Percentiles rank a stretch among this genome's conserved stretches.
Evolutionary conservation across 345 rosid genomes (phyloP).

Genomic region (Pistacia vera): DNA sequence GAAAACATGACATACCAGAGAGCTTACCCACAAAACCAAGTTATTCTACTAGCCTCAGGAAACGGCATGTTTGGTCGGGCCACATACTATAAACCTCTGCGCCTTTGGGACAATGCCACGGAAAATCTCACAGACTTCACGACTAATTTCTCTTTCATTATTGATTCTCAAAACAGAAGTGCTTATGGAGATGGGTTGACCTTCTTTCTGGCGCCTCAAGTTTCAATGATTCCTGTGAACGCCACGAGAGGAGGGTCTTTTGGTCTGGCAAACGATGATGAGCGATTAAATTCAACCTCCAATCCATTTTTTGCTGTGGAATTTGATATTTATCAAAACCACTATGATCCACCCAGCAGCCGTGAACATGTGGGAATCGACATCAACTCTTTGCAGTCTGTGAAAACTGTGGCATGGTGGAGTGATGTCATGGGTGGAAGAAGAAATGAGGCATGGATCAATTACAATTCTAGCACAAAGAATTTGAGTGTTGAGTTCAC

Average conservation of each 20-base stretch:
- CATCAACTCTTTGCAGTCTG: slow-evolving; percentile 25
- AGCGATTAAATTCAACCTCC: neutral
- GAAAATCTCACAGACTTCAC: slow-evolving; percentile 26
- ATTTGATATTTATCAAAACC: slow-evolving; percentile 17
- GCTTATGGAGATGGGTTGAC: slow-evolving; percentile 3
- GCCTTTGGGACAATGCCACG: slow-evolving; percentile 24
- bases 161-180: slow-evolving; percentile 8
- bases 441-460: slow-evolving; percentile 24
- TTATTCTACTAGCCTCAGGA: slow-evolving; percentile 21
- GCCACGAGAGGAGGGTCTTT: slow-evolving; percentile 8
- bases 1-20: slow-evolving; percentile 12
- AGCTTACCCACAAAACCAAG: neutral
- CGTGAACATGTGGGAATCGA: neutral
- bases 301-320: slow-evolving; percentile 21
- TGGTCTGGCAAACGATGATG: slow-evolving; percentile 9
- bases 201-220: slow-evolving; percentile 4
- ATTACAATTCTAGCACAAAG: slow-evolving; percentile 21
- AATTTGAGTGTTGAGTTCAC: slow-evolving; percentile 14
- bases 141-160: slow-evolving; percentile 24
- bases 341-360: no score
- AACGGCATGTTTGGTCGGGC: slow-evolving; percentile 14
- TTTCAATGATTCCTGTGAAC: neutral
- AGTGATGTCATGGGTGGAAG: slow-evolving; percentile 3
- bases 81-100: slow-evolving; percentile 14
- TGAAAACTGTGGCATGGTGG: neutral